Percentiles rank a stretch among this genome's conserved stretches.
Conservation (phyloP, 257 asterid genomes). For the Nicotiana obtusifolia region DNA sequence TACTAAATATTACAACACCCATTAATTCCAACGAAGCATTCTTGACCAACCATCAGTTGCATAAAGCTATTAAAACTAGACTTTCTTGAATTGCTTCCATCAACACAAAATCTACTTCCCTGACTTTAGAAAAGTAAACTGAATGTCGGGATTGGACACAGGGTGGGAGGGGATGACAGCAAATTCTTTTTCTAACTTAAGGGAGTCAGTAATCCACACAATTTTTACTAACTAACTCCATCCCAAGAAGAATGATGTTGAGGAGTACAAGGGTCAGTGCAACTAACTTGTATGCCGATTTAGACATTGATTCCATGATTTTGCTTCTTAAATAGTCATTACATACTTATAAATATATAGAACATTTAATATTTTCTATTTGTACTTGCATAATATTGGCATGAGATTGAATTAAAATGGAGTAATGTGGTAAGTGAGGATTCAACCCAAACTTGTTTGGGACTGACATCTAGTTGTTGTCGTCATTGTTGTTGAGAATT, state of each 20-base stretch:
- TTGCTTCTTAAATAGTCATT: neutral
- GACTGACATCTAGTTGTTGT: no score
- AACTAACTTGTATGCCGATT: neutral
- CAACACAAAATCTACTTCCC: neutral
- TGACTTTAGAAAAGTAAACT: neutral
- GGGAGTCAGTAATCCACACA: neutral
- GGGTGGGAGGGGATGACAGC: neutral
- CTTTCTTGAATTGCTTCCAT: neutral
- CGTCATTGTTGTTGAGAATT: neutral
- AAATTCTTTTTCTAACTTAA: neutral
- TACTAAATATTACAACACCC: neutral
- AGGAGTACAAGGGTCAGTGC: neutral
- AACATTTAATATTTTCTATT: no score
- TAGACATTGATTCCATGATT: neutral
- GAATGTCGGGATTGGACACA: neutral
- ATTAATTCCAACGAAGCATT: neutral
- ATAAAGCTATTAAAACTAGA: neutral
- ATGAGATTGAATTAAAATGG: no score
- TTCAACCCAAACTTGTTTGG: no score
- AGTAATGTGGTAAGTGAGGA: no score
- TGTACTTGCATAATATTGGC: no score
- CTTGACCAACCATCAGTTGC: neutral
- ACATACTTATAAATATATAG: neutral
- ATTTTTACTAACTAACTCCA: neutral
- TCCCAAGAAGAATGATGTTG: neutral